Conservation (phyloP, 345 rosid species). For the Salix caprea region DNA sequence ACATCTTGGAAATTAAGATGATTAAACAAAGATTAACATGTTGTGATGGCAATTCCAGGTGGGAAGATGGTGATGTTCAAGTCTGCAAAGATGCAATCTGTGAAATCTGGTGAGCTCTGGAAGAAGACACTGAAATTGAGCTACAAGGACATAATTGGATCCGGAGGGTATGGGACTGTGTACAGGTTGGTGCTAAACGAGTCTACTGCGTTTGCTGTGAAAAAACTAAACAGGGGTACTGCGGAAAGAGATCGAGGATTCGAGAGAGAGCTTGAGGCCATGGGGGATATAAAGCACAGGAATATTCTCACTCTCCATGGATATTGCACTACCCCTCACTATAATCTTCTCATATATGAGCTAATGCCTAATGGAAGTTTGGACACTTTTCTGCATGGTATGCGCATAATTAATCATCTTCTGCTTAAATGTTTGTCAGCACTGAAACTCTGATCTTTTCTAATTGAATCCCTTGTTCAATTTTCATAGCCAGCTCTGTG, state of each 20-base stretch:
- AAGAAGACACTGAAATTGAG: constrained; percentile 58
- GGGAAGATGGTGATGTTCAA: constrained; percentile 79
- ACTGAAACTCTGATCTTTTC: neutral
- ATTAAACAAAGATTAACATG: too few relatives aligned
- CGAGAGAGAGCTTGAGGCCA: constrained; percentile 69
- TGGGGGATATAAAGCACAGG: constrained; percentile 88
- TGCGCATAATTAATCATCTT: neutral
- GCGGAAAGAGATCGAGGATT: constrained; percentile 71
- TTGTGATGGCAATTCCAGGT: constrained; percentile 23
- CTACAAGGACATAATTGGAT: constrained; percentile 73
- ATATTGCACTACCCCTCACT: constrained; percentile 52
- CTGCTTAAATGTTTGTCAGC: neutral
- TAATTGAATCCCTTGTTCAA: neutral
- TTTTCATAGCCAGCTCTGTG: neutral
- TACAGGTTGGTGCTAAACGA: constrained; percentile 52
- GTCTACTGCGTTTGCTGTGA: constrained; percentile 63
- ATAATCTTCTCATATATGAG: constrained; percentile 78
- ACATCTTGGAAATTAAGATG: neutral
- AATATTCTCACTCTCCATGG: constrained; percentile 84
- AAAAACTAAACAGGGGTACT: constrained; percentile 60
- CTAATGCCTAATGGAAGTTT: constrained; percentile 86
- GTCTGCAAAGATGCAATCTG: constrained; percentile 49
- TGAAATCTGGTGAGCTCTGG: constrained; percentile 47
- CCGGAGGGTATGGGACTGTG: constrained; percentile 79
- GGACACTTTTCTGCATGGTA: constrained; percentile 58